Percentiles rank a stretch among this genome's conserved stretches.
These are phyloP conservation scores for Vaccinium corymbosum DNA, from an alignment of 148 eudicot genomes.

Conservation along the genomic window DNA sequence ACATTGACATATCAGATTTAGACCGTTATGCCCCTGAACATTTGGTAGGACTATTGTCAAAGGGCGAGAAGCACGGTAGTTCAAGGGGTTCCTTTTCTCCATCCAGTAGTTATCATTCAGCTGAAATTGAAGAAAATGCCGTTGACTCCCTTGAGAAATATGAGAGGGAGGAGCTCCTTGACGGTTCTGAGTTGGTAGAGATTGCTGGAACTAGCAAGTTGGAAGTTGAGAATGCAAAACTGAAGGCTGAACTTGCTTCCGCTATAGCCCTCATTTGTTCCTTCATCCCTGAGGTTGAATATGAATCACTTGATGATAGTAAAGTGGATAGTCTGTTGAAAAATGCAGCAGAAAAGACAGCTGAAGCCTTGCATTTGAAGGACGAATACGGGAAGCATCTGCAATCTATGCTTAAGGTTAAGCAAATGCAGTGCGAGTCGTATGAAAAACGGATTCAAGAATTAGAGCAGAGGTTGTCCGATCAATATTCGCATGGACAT, in stretches of 20 bases:
- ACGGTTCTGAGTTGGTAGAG: slow-evolving; percentile 64
- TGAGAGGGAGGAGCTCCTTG: slow-evolving; percentile 47
- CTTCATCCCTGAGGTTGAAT: slow-evolving; percentile 55
- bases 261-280: slow-evolving; percentile 79
- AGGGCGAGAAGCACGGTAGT: slow-evolving; percentile 53
- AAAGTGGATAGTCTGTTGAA: slow-evolving; percentile 57
- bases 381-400: slow-evolving; percentile 84
- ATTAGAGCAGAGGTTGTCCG: slow-evolving; percentile 73
- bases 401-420: slow-evolving; percentile 53
- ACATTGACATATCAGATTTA: slow-evolving; percentile 73
- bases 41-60: slow-evolving; percentile 58
- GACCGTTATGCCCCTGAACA: slow-evolving; percentile 87
- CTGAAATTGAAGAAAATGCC: slow-evolving; percentile 46
- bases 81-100: slow-evolving; percentile 51
- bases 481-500: slow-evolving; percentile 43
- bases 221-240: slow-evolving; percentile 95
- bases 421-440: slow-evolving; percentile 75
- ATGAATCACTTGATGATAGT: slow-evolving; percentile 61
- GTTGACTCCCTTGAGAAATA: slow-evolving; percentile 34
- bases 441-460: slow-evolving; percentile 87
- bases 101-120: slow-evolving; percentile 49
- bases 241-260: slow-evolving; percentile 96
- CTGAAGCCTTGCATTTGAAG: slow-evolving; percentile 77
- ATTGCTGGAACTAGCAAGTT: slow-evolving; percentile 91
- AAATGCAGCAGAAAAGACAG: slow-evolving; percentile 76